Conservation (phyloP, 805 yeast genomes). For the Candida berthetii region DNA sequence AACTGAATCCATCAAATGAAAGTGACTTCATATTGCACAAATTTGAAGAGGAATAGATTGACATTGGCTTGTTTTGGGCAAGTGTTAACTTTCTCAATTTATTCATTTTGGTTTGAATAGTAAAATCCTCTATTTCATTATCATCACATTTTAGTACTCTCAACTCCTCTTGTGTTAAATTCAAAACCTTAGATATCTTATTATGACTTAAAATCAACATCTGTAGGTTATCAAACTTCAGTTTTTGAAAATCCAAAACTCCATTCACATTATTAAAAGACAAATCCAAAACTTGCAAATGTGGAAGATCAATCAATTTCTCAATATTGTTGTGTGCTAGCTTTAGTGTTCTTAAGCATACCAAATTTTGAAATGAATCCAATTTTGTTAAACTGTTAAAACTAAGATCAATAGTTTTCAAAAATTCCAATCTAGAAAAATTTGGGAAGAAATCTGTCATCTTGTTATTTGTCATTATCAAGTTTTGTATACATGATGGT, state of each 20-base stretch:
- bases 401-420: slow-evolving; percentile 27
- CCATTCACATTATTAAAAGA: slow-evolving; percentile 26
- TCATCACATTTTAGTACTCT: slow-evolving; percentile 36
- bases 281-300: slow-evolving; percentile 27
- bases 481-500: slow-evolving; percentile 5
- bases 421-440: slow-evolving; percentile 15
- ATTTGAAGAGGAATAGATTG: not conserved
- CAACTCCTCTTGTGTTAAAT: slow-evolving; percentile 25
- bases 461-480: slow-evolving; percentile 10
- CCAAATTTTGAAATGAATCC: slow-evolving; percentile 19
- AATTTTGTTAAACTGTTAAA: slow-evolving; percentile 30
- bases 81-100: slow-evolving; percentile 6
- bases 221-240: slow-evolving; percentile 22
- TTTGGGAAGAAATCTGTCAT: slow-evolving; percentile 14
- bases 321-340: slow-evolving; percentile 28
- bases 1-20: slow-evolving; percentile 1
- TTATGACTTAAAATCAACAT: slow-evolving; percentile 26
- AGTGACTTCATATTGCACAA: not conserved
- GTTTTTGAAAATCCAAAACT: slow-evolving; percentile 2
- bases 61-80: not conserved
- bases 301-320: slow-evolving; percentile 13
- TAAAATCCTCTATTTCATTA: slow-evolving; percentile 10
- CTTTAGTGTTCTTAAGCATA: slow-evolving; percentile 17
- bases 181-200: slow-evolving; percentile 21
- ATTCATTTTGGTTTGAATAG: not conserved